Evolutionary conservation across 2,329 filamentous ascomycete genomes (phyloP).

Genomic region (Incumbomyces lentus): DNA sequence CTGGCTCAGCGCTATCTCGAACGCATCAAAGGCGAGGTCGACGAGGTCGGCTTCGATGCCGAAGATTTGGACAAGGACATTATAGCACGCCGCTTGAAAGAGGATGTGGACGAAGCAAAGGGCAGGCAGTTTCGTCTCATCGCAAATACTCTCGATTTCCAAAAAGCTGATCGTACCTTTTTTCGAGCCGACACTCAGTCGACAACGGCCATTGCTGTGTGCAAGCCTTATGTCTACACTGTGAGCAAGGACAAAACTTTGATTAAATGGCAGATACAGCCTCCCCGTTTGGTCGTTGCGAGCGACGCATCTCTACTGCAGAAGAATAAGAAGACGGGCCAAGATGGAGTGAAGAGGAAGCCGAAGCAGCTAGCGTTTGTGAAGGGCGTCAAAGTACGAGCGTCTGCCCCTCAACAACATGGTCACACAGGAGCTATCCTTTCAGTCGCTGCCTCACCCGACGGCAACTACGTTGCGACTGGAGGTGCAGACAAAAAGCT

Average conservation of each 20-base stretch:
- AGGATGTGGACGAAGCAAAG: conserved; percentile 86
- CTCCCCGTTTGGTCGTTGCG: conserved; percentile 18
- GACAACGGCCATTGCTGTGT: conserved; percentile 70
- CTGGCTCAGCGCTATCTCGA: conserved; percentile 89
- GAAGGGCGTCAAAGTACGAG: conserved; percentile 32
- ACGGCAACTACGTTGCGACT: conserved; percentile 83
- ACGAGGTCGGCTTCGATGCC: conserved; percentile 82
- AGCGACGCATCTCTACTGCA: too few species aligned
- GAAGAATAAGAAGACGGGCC: conserved; percentile 27
- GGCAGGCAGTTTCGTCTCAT: conserved; percentile 78
- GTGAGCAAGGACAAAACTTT: conserved; percentile 75
- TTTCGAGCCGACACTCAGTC: conserved; percentile 70
- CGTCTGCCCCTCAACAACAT: conserved; percentile 40
- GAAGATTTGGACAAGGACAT: conserved; percentile 86
- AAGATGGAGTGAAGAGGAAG: conserved; percentile 40
- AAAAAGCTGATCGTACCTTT: conserved; percentile 54
- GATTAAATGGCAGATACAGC: conserved; percentile 79
- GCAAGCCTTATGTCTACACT: conserved; percentile 74
- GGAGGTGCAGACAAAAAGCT: conserved; percentile 76
- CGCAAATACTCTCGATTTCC: conserved; percentile 61
- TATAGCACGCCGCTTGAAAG: conserved; percentile 78
- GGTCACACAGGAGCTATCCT: conserved; percentile 75
- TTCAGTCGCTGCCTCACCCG: conserved; percentile 73
- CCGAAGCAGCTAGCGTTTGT: conserved; percentile 41
- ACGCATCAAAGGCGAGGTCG: conserved; percentile 73